Evolutionary conservation across 2,329 filamentous ascomycete species (phyloP).

Genomic region (Curvularia verruculosa): DNA sequence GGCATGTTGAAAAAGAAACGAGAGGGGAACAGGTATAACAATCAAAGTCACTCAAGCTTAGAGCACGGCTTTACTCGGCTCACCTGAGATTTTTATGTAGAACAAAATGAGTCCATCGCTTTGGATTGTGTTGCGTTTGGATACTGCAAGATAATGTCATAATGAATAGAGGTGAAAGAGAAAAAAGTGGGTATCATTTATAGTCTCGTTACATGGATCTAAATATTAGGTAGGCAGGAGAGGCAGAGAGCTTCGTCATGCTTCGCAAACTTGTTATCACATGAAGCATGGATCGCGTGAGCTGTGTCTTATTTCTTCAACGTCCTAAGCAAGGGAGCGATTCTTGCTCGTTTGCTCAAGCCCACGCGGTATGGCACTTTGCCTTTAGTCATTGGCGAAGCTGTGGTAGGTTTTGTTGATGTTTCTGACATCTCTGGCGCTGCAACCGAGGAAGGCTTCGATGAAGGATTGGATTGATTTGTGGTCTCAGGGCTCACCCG

Average conservation of each 20-base stretch:
- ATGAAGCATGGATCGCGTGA: neutral
- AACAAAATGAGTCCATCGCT: neutral
- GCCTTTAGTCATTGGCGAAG: constrained; percentile 40
- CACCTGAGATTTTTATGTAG: neutral
- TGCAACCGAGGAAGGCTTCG: neutral
- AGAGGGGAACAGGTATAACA: neutral
- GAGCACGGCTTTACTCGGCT: neutral
- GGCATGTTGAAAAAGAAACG: neutral
- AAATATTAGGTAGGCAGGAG: neutral
- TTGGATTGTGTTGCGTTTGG: neutral
- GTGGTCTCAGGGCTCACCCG: neutral
- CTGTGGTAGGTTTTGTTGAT: constrained; percentile 21
- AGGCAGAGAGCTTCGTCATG: neutral
- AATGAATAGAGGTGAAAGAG: neutral
- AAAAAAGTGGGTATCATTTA: neutral
- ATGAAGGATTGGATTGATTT: neutral
- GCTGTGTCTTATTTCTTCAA: constrained; percentile 50
- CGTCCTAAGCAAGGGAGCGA: constrained; percentile 55
- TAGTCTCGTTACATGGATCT: neutral
- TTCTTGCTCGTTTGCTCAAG: constrained; percentile 56
- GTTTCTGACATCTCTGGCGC: constrained; percentile 24
- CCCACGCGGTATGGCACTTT: constrained; percentile 56
- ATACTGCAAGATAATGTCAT: neutral
- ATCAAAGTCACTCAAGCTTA: neutral
- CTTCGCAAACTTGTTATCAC: neutral